Evolutionary conservation across 805 yeast genomes (phyloP).

Genomic region (Priceomyces haplophilus): DNA sequence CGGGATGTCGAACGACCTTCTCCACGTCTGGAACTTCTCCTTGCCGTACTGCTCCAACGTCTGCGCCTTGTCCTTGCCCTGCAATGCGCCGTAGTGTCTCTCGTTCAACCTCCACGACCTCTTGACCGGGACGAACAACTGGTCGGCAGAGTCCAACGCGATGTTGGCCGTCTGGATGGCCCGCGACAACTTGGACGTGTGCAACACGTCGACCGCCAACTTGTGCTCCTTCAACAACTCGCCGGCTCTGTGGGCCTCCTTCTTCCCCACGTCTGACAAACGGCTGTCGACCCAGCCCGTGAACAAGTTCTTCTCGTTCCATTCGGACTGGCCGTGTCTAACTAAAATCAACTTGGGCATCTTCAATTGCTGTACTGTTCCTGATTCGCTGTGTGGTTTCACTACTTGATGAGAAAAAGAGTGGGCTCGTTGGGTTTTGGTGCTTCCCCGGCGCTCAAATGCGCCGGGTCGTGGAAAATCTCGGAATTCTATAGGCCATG

Average conservation of each 20-base stretch:
- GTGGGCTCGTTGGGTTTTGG: not conserved
- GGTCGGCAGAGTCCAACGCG: constrained; percentile 85
- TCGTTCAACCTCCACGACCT: constrained; percentile 98
- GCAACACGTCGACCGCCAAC: constrained; percentile 78
- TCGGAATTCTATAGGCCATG: constrained; percentile 6
- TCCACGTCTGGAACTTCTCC: constrained; percentile 93
- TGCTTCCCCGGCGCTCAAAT: not conserved
- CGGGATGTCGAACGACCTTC: constrained; percentile 96
- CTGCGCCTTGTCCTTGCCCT: constrained; percentile 97
- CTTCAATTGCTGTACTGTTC: constrained; percentile 5
- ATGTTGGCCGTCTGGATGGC: constrained; percentile 97
- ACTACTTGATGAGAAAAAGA: not conserved
- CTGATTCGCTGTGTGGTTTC: not conserved
- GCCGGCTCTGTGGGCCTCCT: constrained; percentile 94
- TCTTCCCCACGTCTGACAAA: constrained; percentile 77
- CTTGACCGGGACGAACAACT: constrained; percentile 84
- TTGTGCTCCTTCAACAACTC: constrained; percentile 84
- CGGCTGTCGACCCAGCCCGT: constrained; percentile 98
- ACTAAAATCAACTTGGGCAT: constrained; percentile 77
- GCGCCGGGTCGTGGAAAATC: constrained; percentile 1
- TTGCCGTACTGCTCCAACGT: constrained; percentile 83
- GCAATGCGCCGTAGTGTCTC: constrained; percentile 98
- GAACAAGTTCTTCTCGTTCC: constrained; percentile 97
- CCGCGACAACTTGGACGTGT: constrained; percentile 88
- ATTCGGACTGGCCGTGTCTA: constrained; percentile 99